Evolutionary conservation across 2,329 filamentous ascomycete species (phyloP).

Genomic region (Zymoseptoria brevis): DNA sequence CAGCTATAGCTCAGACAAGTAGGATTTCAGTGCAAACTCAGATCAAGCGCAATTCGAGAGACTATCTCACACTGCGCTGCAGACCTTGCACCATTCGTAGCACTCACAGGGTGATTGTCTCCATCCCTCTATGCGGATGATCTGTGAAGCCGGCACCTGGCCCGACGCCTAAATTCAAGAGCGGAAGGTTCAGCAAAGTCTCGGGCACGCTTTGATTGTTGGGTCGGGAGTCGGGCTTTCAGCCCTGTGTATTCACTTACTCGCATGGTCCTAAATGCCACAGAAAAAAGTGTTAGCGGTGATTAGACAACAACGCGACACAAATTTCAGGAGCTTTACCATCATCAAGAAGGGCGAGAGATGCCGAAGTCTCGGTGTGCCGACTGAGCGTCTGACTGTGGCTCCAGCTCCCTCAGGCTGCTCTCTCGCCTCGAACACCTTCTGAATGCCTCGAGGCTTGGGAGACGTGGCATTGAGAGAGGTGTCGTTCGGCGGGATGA

Average conservation of each 20-base stretch:
- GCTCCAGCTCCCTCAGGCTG: constrained; percentile 85
- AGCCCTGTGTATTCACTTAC: background rate
- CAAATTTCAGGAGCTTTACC: background rate
- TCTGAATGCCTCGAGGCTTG: constrained; percentile 65
- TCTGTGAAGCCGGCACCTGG: constrained; percentile 51
- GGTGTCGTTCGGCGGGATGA: constrained; percentile 38
- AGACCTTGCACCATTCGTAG: too few species aligned
- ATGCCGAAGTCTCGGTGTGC: constrained; percentile 73
- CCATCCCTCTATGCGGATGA: constrained; percentile 61
- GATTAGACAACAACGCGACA: too few species aligned
- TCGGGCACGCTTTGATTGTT: background rate
- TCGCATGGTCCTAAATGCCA: constrained; percentile 40
- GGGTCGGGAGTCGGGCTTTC: background rate
- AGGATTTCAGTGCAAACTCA: background rate
- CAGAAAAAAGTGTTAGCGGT: too few species aligned
- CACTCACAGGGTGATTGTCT: constrained; percentile 68
- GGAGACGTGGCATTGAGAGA: constrained; percentile 51
- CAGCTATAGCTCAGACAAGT: too few species aligned
- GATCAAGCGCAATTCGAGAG: constrained; percentile 3
- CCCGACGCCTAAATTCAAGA: constrained; percentile 58
- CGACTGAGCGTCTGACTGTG: constrained; percentile 76
- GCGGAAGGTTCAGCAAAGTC: constrained; percentile 37
- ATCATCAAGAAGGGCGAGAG: constrained; percentile 94
- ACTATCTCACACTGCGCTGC: too few species aligned
- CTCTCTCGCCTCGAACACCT: constrained; percentile 76